Evolutionary conservation across 139 green algal species (phyloP).

Genomic region (Tetradesmus lagerheimii): DNA sequence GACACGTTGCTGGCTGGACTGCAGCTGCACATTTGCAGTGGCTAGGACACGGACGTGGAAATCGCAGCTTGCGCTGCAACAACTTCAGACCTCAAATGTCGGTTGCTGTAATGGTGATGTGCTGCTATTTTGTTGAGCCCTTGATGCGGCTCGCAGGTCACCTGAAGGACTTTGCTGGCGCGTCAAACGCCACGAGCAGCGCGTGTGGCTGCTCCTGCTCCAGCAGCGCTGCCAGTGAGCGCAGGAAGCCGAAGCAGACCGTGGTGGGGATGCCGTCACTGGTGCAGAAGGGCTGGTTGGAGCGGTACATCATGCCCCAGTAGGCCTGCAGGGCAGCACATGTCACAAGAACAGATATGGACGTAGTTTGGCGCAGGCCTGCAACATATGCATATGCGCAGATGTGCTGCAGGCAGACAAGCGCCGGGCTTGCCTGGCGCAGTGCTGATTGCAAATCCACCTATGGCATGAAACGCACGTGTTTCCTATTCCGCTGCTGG

Average conservation of each 20-base stretch:
- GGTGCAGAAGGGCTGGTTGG: not conserved
- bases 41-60: not conserved
- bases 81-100: no score
- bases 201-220: constrained; percentile 25
- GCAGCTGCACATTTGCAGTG: not conserved
- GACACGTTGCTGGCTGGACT: not conserved
- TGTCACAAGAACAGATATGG: not conserved
- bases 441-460: not conserved
- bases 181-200: constrained; percentile 30
- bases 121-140: no score
- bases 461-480: no score
- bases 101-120: no score
- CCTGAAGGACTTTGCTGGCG: constrained; percentile 19
- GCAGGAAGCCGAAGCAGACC: constrained; percentile 39
- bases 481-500: no score
- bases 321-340: constrained; percentile 1
- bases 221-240: constrained; percentile 15
- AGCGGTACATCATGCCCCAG: not conserved
- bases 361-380: not conserved
- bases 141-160: no score
- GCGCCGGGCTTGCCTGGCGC: no score
- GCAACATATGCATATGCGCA: not conserved
- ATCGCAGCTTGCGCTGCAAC: no score
- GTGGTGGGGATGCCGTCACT: constrained; percentile 42
- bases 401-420: not conserved